Evolutionary conservation across 345 rosid species (phyloP).

Genomic region (Fremontodendron californicum): DNA sequence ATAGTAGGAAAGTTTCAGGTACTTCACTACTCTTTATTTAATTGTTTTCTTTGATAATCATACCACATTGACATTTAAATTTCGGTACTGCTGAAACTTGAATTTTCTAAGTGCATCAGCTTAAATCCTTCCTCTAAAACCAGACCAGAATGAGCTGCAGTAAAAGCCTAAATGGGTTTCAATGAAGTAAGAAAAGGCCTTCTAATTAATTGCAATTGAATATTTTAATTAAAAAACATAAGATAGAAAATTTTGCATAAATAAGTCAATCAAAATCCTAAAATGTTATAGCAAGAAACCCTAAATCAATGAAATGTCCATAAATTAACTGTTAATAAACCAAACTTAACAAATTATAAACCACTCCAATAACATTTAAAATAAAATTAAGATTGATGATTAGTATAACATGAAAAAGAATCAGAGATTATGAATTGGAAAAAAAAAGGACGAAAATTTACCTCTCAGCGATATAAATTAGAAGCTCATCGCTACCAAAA

Average conservation of each 20-base stretch:
- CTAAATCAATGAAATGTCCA: not conserved
- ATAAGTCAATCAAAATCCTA: not conserved
- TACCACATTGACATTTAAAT: not conserved
- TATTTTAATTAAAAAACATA: not conserved
- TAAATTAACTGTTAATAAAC: not conserved
- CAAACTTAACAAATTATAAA: not conserved
- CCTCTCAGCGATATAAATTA: slow-evolving; percentile 43
- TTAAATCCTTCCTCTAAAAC: not conserved
- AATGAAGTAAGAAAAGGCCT: too few relatives aligned
- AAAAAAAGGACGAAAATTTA: slow-evolving; percentile 11
- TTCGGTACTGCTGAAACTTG: not conserved
- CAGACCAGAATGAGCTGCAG: not conserved
- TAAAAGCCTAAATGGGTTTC: not conserved
- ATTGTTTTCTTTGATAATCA: not conserved
- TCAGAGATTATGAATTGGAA: too few relatives aligned
- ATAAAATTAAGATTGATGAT: not conserved
- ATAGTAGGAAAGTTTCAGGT: not conserved
- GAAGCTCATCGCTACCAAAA: slow-evolving; percentile 42
- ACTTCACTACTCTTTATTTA: not conserved
- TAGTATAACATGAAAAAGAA: not conserved
- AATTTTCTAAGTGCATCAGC: not conserved
- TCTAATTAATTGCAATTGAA: not conserved
- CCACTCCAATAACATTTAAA: not conserved
- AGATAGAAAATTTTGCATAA: not conserved
- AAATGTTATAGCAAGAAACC: not conserved